phyloP scores from a whole-genome alignment of 208 protist species.

The Porcisia hertigi region DNA sequence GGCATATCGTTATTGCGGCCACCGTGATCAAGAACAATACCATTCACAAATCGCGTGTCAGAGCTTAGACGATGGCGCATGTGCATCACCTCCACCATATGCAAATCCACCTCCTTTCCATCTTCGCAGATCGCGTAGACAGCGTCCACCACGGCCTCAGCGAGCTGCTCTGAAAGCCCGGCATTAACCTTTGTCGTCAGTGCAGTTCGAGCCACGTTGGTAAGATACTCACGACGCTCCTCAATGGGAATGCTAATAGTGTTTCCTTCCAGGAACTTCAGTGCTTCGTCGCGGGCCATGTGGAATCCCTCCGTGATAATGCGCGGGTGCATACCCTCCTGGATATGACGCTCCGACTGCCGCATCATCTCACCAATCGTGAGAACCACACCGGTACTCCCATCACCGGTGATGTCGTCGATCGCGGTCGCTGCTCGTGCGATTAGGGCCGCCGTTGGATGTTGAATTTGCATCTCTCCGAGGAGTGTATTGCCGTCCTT shows the following conservation, averaged over 20 bases:
- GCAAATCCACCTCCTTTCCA: constrained; percentile 94
- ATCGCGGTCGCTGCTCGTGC: constrained; percentile 99
- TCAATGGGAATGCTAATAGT: constrained; percentile 71
- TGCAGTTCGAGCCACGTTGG: constrained; percentile 95
- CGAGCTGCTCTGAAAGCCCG: constrained; percentile 79
- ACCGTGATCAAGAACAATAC: constrained; percentile 99
- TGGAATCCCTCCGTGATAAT: constrained; percentile 98
- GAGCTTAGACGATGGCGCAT: constrained; percentile 98
- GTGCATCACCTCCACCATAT: constrained; percentile 99
- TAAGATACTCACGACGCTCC: constrained; percentile 92
- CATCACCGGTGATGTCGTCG: constrained; percentile 99
- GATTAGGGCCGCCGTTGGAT: constrained; percentile 99
- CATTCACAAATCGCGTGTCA: constrained; percentile 97
- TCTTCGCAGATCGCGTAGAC: constrained; percentile 86
- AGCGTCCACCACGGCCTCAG: constrained; percentile 97
- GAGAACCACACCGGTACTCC: constrained; percentile 99
- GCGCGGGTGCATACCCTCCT: constrained; percentile 99
- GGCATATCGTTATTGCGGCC: constrained; percentile 99
- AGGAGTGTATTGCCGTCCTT: constrained; percentile 99
- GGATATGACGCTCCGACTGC: constrained; percentile 97
- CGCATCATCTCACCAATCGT: constrained; percentile 99
- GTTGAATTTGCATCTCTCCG: constrained; percentile 99
- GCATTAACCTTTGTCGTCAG: constrained; percentile 95
- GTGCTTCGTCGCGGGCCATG: constrained; percentile 90
- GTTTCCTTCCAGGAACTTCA: constrained; percentile 90